These are phyloP conservation scores for Clarkia xantiana DNA, from an alignment of 345 rosid genomes.

Conservation along the genomic window DNA sequence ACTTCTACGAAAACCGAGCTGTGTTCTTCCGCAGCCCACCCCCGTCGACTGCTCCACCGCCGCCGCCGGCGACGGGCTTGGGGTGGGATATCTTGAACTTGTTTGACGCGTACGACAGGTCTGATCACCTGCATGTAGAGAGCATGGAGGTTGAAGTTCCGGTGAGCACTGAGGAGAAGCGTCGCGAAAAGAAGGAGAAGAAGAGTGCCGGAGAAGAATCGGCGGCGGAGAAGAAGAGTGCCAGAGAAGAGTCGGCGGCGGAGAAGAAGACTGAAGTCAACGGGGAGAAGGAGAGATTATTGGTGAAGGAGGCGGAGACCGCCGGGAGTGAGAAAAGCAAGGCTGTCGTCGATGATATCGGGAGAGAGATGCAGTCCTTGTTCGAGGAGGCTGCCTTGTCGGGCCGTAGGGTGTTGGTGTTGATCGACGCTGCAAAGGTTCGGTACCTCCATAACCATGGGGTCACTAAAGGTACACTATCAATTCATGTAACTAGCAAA, in stretches of 20 bases:
- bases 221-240: background rate
- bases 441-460: conserved; percentile 18
- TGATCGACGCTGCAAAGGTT: conserved; percentile 28
- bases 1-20: conserved; percentile 1
- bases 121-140: too few species aligned
- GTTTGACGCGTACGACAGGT: conserved; percentile 29
- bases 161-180: background rate
- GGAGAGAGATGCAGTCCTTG: conserved; percentile 18
- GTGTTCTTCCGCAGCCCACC: background rate
- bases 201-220: background rate
- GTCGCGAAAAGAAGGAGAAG: background rate
- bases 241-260: background rate
- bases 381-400: conserved; percentile 32
- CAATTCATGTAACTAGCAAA: too few species aligned
- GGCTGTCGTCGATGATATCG: conserved; percentile 15
- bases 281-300: background rate
- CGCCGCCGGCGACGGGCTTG: conserved; percentile 27
- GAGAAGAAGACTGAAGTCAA: conserved; percentile 1
- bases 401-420: conserved; percentile 20
- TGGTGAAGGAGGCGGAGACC: conserved; percentile 7
- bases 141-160: conserved; percentile 14
- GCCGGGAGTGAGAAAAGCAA: conserved; percentile 7
- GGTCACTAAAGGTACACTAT: conserved; percentile 16
- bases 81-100: conserved; percentile 58
- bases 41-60: conserved; percentile 33